Evolutionary conservation across 2,329 filamentous ascomycete genomes (phyloP).

Genomic region (Fusarium succisae): DNA sequence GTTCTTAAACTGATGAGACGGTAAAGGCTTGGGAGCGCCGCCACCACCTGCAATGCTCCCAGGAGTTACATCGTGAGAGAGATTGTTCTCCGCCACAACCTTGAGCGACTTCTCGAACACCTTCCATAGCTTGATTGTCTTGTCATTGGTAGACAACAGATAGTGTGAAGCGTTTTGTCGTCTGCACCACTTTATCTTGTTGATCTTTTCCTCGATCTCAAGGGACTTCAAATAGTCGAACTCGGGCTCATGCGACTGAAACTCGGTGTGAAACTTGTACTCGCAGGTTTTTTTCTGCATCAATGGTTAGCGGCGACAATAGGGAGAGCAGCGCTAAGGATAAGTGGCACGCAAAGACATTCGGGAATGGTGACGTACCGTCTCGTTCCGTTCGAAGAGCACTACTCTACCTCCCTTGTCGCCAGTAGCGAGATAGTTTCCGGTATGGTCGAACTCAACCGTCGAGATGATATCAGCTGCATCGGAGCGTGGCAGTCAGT

Average conservation of each 20-base stretch:
- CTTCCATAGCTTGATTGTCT: conserved; percentile 99
- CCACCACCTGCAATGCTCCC: conserved; percentile 77
- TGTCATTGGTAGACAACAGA: conserved; percentile 97
- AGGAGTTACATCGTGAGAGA: conserved; percentile 93
- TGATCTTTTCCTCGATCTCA: conserved; percentile 99
- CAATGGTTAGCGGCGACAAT: conserved; percentile 21
- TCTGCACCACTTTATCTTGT: conserved; percentile 99
- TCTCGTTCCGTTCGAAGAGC: conserved; percentile 93
- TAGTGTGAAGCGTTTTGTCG: conserved; percentile 99
- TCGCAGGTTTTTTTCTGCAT: conserved; percentile 98
- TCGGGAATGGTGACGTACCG: conserved; percentile 64
- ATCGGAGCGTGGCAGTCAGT: conserved; percentile 38
- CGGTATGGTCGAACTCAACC: conserved; percentile 89
- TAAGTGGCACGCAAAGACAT: not conserved
- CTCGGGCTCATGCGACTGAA: conserved; percentile 98
- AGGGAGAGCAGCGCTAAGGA: not conserved
- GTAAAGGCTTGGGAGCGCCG: conserved; percentile 76
- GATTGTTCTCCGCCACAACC: conserved; percentile 98
- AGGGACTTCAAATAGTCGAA: conserved; percentile 99
- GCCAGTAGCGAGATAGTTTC: conserved; percentile 89
- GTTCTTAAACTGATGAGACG: conserved; percentile 78
- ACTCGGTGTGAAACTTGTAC: conserved; percentile 99
- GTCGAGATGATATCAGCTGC: conserved; percentile 90
- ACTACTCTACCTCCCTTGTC: conserved; percentile 89
- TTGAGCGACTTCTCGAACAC: conserved; percentile 99